Evolutionary conservation across 768 basidiomycete genomes (phyloP).

Genomic region (Naganishia kalamii): DNA sequence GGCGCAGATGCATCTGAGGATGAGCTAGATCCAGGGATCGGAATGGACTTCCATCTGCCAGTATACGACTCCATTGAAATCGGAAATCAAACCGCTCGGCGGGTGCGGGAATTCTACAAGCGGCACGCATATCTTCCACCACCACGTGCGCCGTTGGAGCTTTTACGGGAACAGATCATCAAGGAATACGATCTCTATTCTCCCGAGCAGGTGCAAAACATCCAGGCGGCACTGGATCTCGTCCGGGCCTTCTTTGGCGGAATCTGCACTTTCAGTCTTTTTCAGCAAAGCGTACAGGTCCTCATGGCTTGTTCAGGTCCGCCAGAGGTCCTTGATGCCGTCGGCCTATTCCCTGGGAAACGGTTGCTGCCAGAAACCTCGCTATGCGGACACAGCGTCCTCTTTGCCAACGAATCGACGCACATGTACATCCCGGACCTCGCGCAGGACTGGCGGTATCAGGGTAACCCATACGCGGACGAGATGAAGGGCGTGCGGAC

Average conservation of each 20-base stretch:
- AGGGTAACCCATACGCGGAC: conserved; percentile 14
- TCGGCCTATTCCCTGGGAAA: conserved; percentile 2
- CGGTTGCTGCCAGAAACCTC: conserved; percentile 8
- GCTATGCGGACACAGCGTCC: conserved; percentile 8
- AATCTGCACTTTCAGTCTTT: conserved; percentile 7
- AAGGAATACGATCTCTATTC: conserved; percentile 17
- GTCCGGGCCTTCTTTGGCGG: conserved; percentile 8
- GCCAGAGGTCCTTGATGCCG: not conserved
- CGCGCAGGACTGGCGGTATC: conserved; percentile 9
- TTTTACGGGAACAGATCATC: not conserved
- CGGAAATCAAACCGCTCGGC: conserved; percentile 19
- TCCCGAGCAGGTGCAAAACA: conserved; percentile 3
- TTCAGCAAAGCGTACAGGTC: not conserved
- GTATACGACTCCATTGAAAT: conserved; percentile 20
- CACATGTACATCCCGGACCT: conserved; percentile 1
- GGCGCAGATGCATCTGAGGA: not conserved
- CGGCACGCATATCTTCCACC: conserved; percentile 11
- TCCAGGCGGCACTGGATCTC: conserved; percentile 6
- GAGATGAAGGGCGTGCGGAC: not conserved
- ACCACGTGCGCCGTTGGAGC: conserved; percentile 5
- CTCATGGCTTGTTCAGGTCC: conserved; percentile 14
- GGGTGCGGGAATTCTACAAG: conserved; percentile 11
- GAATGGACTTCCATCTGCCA: not conserved
- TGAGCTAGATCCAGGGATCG: not conserved
- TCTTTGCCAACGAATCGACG: not conserved